A percentile compares a stretch with the other conserved stretches of the same genome.
These are phyloP conservation scores for Candida nemodendra DNA, from an alignment of 805 yeast genomes.

Conservation along the genomic window DNA sequence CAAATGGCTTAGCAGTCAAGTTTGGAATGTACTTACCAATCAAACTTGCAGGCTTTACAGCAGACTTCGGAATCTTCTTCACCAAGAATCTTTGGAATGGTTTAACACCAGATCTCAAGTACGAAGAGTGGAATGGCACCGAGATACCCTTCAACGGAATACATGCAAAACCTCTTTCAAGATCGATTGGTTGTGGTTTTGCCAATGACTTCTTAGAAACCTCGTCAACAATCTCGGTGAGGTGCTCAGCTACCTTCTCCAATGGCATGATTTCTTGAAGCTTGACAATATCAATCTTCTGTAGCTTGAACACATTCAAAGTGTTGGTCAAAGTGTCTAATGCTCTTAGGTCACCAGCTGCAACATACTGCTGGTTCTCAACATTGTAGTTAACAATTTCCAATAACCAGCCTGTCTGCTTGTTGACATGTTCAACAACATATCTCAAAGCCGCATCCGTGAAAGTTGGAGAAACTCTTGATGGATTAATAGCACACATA, in stretches of 20 bases:
- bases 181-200: constrained; percentile 94
- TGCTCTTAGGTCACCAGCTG: constrained; percentile 98
- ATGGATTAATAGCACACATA: constrained; percentile 98
- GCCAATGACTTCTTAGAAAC: constrained; percentile 76
- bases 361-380: constrained; percentile 96
- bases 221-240: constrained; percentile 84
- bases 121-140: constrained; percentile 99
- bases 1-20: constrained; percentile 96
- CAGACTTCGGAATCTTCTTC: constrained; percentile 92
- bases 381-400: constrained; percentile 98
- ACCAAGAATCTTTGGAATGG: constrained; percentile 97
- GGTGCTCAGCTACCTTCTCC: constrained; percentile 86
- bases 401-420: constrained; percentile 86
- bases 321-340: constrained; percentile 92
- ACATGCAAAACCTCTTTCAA: constrained; percentile 97
- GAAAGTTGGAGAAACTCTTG: constrained; percentile 85
- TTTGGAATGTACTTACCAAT: constrained; percentile 97
- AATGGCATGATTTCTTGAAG: constrained; percentile 77
- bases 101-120: constrained; percentile 96
- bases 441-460: constrained; percentile 90
- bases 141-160: constrained; percentile 98
- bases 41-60: constrained; percentile 91
- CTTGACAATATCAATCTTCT: constrained; percentile 90
- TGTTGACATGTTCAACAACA: constrained; percentile 85
- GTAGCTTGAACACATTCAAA: constrained; percentile 86